Evolutionary conservation across 1,139 yeast species (phyloP).

Genomic region (Starmera stellimalicola): DNA sequence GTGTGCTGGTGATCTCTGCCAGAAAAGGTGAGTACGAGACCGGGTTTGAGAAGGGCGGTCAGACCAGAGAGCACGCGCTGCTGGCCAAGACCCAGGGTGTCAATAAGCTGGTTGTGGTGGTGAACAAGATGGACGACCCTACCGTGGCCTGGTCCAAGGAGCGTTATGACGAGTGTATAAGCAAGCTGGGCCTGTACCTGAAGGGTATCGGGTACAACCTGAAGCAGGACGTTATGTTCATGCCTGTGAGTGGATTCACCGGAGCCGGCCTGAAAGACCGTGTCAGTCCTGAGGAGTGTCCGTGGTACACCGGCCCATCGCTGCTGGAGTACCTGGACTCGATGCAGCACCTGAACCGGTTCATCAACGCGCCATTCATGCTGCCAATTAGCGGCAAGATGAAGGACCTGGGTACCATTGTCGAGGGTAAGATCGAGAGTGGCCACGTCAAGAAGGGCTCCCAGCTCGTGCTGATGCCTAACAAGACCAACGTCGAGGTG

Average conservation of each 20-base stretch:
- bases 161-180: slow-evolving; percentile 91
- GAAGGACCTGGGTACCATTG: slow-evolving; percentile 94
- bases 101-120: slow-evolving; percentile 83
- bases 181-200: slow-evolving; percentile 66
- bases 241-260: slow-evolving; percentile 98
- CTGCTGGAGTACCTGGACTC: slow-evolving; percentile 80
- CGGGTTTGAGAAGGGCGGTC: slow-evolving; percentile 98
- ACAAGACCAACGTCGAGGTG: slow-evolving; percentile 74
- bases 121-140: slow-evolving; percentile 98
- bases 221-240: slow-evolving; percentile 75
- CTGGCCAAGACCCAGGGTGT: slow-evolving; percentile 98
- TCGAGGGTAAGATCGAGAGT: slow-evolving; percentile 96
- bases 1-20: slow-evolving; percentile 92
- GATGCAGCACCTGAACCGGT: slow-evolving; percentile 77
- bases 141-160: slow-evolving; percentile 94
- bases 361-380: slow-evolving; percentile 92
- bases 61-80: slow-evolving; percentile 96
- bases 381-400: slow-evolving; percentile 89
- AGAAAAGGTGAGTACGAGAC: slow-evolving; percentile 99
- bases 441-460: slow-evolving; percentile 84
- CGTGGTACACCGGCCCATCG: slow-evolving; percentile 94
- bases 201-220: slow-evolving; percentile 82
- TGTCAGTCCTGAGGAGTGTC: slow-evolving; percentile 59
- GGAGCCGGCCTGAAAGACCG: slow-evolving; percentile 95
- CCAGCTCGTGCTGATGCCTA: slow-evolving; percentile 83